Evolutionary conservation across 2,329 filamentous ascomycete genomes (phyloP).

Genomic region (Pyrenophora seminiperda): DNA sequence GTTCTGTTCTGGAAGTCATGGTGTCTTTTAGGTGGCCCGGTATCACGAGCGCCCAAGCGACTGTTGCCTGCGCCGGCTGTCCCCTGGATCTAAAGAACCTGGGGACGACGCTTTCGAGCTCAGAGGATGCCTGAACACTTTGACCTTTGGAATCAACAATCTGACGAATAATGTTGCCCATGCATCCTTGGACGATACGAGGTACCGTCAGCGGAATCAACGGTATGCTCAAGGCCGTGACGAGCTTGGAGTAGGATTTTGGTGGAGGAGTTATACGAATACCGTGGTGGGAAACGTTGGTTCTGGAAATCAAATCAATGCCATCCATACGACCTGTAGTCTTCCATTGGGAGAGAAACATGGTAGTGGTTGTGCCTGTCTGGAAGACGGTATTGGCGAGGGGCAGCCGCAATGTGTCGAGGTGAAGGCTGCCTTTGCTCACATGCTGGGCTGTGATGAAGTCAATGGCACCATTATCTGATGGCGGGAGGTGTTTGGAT

Average conservation of each 20-base stretch:
- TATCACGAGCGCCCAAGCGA: slow-evolving; percentile 75
- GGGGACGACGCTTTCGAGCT: slow-evolving; percentile 70
- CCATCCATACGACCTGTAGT: background rate
- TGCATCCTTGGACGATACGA: slow-evolving; percentile 65
- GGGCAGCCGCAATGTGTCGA: slow-evolving; percentile 59
- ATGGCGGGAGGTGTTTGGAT: slow-evolving; percentile 3
- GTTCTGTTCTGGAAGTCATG: slow-evolving; percentile 8
- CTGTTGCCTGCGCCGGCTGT: slow-evolving; percentile 56
- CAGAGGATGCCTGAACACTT: slow-evolving; percentile 67
- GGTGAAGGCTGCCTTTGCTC: background rate
- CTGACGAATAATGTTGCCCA: slow-evolving; percentile 79
- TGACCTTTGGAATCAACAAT: slow-evolving; percentile 56
- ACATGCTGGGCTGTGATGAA: slow-evolving; percentile 23
- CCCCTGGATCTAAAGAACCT: slow-evolving; percentile 57
- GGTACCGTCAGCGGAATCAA: slow-evolving; percentile 68
- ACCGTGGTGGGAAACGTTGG: slow-evolving; percentile 22
- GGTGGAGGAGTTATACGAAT: slow-evolving; percentile 15
- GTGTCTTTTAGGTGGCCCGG: slow-evolving; percentile 42
- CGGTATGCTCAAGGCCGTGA: slow-evolving; percentile 49
- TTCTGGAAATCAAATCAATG: slow-evolving; percentile 17
- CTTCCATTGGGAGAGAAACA: slow-evolving; percentile 35
- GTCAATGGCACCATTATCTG: slow-evolving; percentile 33
- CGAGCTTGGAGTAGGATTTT: background rate
- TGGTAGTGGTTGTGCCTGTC: slow-evolving; percentile 59
- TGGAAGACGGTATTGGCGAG: slow-evolving; percentile 80